A percentile compares a stretch with the other conserved stretches of the same genome.
Conservation (phyloP, 1,139 yeast species). For the Kurtzmaniella quercitrusa region DNA sequence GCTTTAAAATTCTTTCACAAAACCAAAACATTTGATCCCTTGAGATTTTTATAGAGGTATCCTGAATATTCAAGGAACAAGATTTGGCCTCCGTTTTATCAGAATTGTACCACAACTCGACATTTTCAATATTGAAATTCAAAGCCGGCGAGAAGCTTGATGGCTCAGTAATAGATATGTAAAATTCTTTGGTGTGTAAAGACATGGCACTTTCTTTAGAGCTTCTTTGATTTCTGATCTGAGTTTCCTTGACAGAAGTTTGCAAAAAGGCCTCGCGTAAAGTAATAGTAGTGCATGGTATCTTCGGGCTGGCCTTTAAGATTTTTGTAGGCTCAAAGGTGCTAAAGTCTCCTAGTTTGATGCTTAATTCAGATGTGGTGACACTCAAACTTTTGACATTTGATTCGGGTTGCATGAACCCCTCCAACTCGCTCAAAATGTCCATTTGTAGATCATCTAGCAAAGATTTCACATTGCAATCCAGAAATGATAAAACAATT, state of each 20-base stretch:
- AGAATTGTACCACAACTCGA: constrained; percentile 43
- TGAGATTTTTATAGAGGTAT: constrained; percentile 28
- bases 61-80: constrained; percentile 32
- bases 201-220: constrained; percentile 21
- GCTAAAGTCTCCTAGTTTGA: constrained; percentile 42
- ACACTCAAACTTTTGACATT: constrained; percentile 45
- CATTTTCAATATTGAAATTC: constrained; percentile 20
- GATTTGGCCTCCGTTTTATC: constrained; percentile 20
- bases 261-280: constrained; percentile 39
- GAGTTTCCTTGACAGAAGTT: constrained; percentile 15
- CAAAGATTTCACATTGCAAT: constrained; percentile 40
- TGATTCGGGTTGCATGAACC: constrained; percentile 31
- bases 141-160: constrained; percentile 20
- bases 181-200: constrained; percentile 28
- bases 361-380: constrained; percentile 43
- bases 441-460: constrained; percentile 66
- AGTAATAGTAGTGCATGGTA: constrained; percentile 23
- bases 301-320: constrained; percentile 14
- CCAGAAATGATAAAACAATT: constrained; percentile 28
- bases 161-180: constrained; percentile 22
- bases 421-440: constrained; percentile 45
- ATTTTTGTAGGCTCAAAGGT: constrained; percentile 16
- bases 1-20: constrained; percentile 19
- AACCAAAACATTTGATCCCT: constrained; percentile 38
- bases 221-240: constrained; percentile 4